Conservation (phyloP, 345 rosid species). For the Euphorbia peplus region DNA sequence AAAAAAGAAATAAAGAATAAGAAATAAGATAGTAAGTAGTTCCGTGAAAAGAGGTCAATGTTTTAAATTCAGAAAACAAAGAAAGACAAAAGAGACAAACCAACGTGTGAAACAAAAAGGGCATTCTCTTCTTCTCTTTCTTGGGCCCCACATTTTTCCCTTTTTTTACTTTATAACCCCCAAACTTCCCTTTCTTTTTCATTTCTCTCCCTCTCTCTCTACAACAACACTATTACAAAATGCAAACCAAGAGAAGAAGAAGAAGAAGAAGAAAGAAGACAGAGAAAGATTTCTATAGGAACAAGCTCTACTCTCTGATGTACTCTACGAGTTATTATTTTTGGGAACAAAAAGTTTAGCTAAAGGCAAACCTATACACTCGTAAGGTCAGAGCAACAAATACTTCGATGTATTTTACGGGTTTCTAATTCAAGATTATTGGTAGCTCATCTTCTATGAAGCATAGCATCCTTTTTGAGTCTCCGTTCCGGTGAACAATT, state of each 20-base stretch:
- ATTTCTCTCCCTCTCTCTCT: background rate
- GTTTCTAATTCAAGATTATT: too few species aligned
- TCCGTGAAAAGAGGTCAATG: background rate
- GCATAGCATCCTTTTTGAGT: background rate
- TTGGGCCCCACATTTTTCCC: slow-evolving; percentile 16
- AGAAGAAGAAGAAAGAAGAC: slow-evolving; percentile 8
- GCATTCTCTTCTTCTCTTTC: background rate
- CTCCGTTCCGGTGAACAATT: slow-evolving; percentile 11
- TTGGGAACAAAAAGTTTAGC: too few species aligned
- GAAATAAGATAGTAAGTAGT: too few species aligned
- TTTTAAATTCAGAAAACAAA: background rate
- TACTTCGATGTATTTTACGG: too few species aligned
- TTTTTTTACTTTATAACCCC: background rate
- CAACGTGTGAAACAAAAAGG: slow-evolving; percentile 40
- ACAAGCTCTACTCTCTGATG: too few species aligned
- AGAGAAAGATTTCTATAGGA: too few species aligned
- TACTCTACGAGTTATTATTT: too few species aligned
- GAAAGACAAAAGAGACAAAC: slow-evolving; percentile 25
- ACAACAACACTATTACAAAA: background rate
- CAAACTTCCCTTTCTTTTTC: slow-evolving; percentile 11
- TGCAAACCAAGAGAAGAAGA: slow-evolving; percentile 2
- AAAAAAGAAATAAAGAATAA: too few species aligned
- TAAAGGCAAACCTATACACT: too few species aligned
- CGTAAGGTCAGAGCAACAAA: too few species aligned
- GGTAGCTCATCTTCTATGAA: too few species aligned